These are phyloP conservation scores for Xylaria bambusicola DNA, from an alignment of 495 filamentous ascomycete genomes.

Conservation along the genomic window DNA sequence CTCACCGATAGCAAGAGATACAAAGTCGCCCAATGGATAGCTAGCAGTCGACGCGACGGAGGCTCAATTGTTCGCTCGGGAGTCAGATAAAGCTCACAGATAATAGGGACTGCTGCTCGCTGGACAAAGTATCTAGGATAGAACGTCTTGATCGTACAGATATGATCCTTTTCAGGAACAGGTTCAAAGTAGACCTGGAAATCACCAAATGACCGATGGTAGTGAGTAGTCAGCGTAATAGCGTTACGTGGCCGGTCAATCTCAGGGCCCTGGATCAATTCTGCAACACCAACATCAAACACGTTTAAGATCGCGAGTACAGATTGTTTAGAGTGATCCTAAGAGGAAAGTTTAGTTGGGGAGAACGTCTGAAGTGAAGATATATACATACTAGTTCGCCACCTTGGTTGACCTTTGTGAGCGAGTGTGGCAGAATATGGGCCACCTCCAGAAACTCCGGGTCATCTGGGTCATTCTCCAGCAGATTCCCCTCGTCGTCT, in stretches of 20 bases:
- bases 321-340: slow-evolving; percentile 16
- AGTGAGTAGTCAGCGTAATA: slow-evolving; percentile 12
- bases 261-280: slow-evolving; percentile 21
- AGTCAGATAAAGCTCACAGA: slow-evolving; percentile 30
- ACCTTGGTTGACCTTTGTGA: background rate
- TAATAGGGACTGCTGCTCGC: slow-evolving; percentile 32
- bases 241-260: slow-evolving; percentile 26
- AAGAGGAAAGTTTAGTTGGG: slow-evolving; percentile 7
- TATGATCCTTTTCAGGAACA: slow-evolving; percentile 6
- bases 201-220: slow-evolving; percentile 18
- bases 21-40: slow-evolving; percentile 39
- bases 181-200: slow-evolving; percentile 24
- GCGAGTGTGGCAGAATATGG: slow-evolving; percentile 10
- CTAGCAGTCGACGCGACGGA: slow-evolving; percentile 34
- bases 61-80: slow-evolving; percentile 31
- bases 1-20: too few relatives aligned
- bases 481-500: slow-evolving; percentile 3
- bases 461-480: slow-evolving; percentile 9
- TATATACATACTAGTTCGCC: slow-evolving; percentile 13
- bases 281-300: slow-evolving; percentile 24
- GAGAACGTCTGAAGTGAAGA: background rate
- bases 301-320: slow-evolving; percentile 9
- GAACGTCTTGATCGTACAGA: slow-evolving; percentile 33
- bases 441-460: slow-evolving; percentile 7
- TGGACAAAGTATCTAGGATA: slow-evolving; percentile 28